Evolutionary conservation across 768 basidiomycete species (phyloP), one percentile per base, ranked within the genome.

Genomic region (Tylopilus sp.): DNA sequence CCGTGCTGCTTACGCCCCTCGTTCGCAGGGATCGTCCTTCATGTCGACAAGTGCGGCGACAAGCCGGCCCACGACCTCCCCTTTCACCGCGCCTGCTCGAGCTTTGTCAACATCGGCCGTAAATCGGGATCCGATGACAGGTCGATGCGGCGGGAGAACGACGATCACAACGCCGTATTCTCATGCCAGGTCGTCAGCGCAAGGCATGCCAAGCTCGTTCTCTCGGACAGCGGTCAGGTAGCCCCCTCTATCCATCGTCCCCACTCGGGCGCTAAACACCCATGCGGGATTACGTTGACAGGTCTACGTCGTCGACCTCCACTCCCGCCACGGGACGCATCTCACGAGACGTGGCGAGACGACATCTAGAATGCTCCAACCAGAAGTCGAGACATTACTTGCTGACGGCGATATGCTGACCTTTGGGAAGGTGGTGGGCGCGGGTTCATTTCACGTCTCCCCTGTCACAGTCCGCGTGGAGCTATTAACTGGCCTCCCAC

Each of bases 171-270:
- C 52, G 86, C 82, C 16, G 78, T 83, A 68, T 90, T 90, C 58
- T 72, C 82, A 45, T 90, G 89, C 63, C 84, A 87, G 28, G 89
- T 91, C 42, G 85, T 92, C 57, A 89, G 86, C 66, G 79, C 89
- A 24, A 80, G 73, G 63, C 89, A 92, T 72, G 88, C 89, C 52
- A 87, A 83, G 76, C 83, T 92, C 54, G 76, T 79, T 21, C 85
- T 90, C 67, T 76, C 84, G 6, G 84, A 87, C 61, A 79, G 76
- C 56, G 86, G 87, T 42, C 78, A 80, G 73, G 88, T 89, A 78
- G 58, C 62, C 53, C 44, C 38, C 33, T 43, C 53, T 45, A 2
- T 48, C 37, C 45, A 52, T 34, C 53, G 41, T 61, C 52, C 59
- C 17, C 7, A 36, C 58, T 49, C 44, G 50, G 55, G 59, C 45